Evolutionary conservation across 257 asterid species (phyloP).

Genomic region (Nemophila menziesii): DNA sequence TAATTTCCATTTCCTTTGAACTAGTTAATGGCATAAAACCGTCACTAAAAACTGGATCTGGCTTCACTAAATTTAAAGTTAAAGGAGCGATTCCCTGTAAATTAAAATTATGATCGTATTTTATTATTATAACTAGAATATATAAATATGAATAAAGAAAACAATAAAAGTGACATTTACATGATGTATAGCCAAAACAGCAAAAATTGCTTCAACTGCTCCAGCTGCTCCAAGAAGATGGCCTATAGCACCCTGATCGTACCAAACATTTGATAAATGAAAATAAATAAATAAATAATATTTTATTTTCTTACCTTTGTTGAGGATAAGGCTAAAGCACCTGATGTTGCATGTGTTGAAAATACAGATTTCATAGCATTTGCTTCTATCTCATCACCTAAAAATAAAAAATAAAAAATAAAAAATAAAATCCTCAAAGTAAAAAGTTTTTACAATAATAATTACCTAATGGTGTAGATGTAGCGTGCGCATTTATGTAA

Average conservation of each 20-base stretch:
- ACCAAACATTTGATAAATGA: no score
- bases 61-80: conserved; percentile 58
- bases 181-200: conserved; percentile 64
- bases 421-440: no score
- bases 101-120: no score
- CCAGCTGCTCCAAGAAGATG: conserved; percentile 99
- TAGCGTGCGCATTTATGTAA: conserved; percentile 91
- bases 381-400: conserved; percentile 90
- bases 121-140: no score
- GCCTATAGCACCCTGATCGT: conserved; percentile 78
- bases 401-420: no score
- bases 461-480: conserved; percentile 93
- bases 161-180: conserved; percentile 21
- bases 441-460: not conserved
- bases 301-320: conserved; percentile 87
- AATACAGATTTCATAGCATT: conserved; percentile 68
- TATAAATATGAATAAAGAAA: no score
- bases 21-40: conserved; percentile 62
- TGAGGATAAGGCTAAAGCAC: conserved; percentile 68
- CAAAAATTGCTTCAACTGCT: conserved; percentile 84
- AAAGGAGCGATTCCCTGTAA: conserved; percentile 74
- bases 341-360: conserved; percentile 53
- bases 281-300: no score
- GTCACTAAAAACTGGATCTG: conserved; percentile 60
- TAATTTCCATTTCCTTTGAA: conserved; percentile 58